phyloP scores from a whole-genome alignment of 2,329 filamentous ascomycete species.

The Lasiodiplodia theobromae region DNA sequence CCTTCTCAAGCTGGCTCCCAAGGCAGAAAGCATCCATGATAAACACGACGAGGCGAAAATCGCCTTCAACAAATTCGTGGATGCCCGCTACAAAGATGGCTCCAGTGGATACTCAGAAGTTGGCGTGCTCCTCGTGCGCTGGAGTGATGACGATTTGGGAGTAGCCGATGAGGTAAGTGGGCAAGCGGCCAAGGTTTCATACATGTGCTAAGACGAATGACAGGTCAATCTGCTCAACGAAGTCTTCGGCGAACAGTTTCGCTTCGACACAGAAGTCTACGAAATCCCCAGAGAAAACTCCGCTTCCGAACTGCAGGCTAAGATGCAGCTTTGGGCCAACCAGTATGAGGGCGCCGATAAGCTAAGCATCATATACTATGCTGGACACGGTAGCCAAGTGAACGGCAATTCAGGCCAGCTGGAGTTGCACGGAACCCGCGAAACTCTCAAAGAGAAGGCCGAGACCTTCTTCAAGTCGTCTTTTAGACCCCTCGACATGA shows the following conservation, averaged over 20 bases:
- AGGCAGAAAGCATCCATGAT: neutral
- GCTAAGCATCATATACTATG: constrained; percentile 35
- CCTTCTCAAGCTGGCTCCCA: constrained; percentile 2
- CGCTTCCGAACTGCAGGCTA: neutral
- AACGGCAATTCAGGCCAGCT: constrained; percentile 5
- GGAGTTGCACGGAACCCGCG: neutral
- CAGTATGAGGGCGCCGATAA: constrained; percentile 31
- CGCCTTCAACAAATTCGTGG: neutral
- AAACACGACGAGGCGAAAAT: neutral
- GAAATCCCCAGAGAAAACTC: constrained; percentile 28
- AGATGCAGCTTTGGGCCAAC: constrained; percentile 28
- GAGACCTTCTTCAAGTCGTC: constrained; percentile 11
- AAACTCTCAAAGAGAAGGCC: neutral
- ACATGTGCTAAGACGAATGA: neutral
- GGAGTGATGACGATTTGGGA: constrained; percentile 32
- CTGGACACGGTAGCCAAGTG: constrained; percentile 30
- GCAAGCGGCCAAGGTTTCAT: neutral
- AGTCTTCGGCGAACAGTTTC: constrained; percentile 30
- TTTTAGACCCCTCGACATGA: constrained; percentile 16
- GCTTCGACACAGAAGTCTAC: constrained; percentile 31
- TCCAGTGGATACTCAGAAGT: constrained; percentile 31
- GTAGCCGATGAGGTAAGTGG: constrained; percentile 31
- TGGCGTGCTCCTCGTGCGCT: constrained; percentile 32
- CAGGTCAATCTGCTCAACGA: constrained; percentile 28
- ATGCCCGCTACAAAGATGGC: neutral